Evolutionary conservation across 108 stramenopile species (phyloP).

Genomic region (Aurantiochytrium sp.): DNA sequence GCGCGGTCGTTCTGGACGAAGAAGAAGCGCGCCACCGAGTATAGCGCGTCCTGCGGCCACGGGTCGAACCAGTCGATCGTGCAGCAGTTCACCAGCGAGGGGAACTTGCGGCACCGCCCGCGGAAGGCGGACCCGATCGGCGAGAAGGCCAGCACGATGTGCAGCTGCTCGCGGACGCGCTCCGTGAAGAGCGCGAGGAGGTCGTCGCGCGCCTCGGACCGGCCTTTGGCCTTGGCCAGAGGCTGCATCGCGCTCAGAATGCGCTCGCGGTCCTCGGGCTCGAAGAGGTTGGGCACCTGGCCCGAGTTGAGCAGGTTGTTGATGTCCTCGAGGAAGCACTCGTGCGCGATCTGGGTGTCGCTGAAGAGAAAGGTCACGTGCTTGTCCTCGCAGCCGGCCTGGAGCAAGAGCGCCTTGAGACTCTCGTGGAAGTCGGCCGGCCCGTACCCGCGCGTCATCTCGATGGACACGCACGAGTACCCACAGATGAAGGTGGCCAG

Average conservation of each 20-base stretch:
- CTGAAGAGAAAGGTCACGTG: slow-evolving; percentile 58
- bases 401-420: slow-evolving; percentile 49
- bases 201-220: slow-evolving; percentile 51
- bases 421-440: slow-evolving; percentile 54
- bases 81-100: slow-evolving; percentile 64
- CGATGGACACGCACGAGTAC: slow-evolving; percentile 51
- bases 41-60: slow-evolving; percentile 71
- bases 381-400: slow-evolving; percentile 48
- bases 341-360: slow-evolving; percentile 63
- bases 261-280: slow-evolving; percentile 52
- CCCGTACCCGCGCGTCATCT: slow-evolving; percentile 58
- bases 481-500: slow-evolving; percentile 58
- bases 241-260: slow-evolving; percentile 47
- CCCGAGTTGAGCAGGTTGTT: slow-evolving; percentile 60
- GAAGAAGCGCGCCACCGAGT: slow-evolving; percentile 63
- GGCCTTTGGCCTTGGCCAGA: slow-evolving; percentile 52
- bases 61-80: slow-evolving; percentile 74
- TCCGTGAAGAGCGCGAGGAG: slow-evolving; percentile 50
- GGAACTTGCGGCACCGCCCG: slow-evolving; percentile 55
- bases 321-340: slow-evolving; percentile 61
- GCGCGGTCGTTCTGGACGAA: slow-evolving; percentile 48
- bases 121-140: slow-evolving; percentile 68
- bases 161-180: slow-evolving; percentile 60
- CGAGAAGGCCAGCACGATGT: slow-evolving; percentile 61
- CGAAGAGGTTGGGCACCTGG: slow-evolving; percentile 63